These are phyloP conservation scores for Phialophora macrospora DNA, from an alignment of 2,329 filamentous ascomycete species.

Conservation along the genomic window DNA sequence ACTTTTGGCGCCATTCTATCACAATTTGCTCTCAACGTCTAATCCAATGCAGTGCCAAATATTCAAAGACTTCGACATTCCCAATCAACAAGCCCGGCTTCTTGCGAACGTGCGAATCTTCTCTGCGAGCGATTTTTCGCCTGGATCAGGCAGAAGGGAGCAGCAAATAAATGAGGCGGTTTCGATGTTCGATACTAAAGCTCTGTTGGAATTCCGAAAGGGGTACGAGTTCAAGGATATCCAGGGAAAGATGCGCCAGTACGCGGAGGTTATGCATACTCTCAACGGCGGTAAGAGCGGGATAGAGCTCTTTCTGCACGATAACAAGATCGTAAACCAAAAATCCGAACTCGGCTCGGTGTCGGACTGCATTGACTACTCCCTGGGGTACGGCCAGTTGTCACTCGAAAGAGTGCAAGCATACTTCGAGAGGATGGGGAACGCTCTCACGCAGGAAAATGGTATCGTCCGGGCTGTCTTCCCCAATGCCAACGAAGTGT, in stretches of 20 bases:
- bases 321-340: constrained; percentile 81
- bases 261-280: constrained; percentile 80
- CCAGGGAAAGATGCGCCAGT: constrained; percentile 84
- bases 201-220: constrained; percentile 88
- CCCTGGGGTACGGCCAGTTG: constrained; percentile 64
- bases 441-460: constrained; percentile 81
- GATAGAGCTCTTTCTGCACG: constrained; percentile 84
- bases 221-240: constrained; percentile 89
- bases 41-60: constrained; percentile 72
- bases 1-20: constrained; percentile 86
- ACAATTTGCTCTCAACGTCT: constrained; percentile 73
- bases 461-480: constrained; percentile 82
- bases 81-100: constrained; percentile 89
- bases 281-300: constrained; percentile 80
- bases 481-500: constrained; percentile 69
- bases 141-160: constrained; percentile 73
- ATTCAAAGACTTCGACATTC: constrained; percentile 84
- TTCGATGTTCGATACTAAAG: constrained; percentile 85
- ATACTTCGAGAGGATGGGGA: constrained; percentile 77
- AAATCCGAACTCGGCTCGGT: constrained; percentile 73
- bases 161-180: constrained; percentile 75
- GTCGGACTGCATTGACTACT: constrained; percentile 77
- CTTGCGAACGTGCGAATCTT: constrained; percentile 80
- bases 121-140: constrained; percentile 76
- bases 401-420: constrained; percentile 77